Percentiles rank a stretch among this genome's conserved stretches.
Evolutionary conservation across 1,284 basidiomycete genomes (phyloP).

Genomic region (Ceratobasidium sp.): DNA sequence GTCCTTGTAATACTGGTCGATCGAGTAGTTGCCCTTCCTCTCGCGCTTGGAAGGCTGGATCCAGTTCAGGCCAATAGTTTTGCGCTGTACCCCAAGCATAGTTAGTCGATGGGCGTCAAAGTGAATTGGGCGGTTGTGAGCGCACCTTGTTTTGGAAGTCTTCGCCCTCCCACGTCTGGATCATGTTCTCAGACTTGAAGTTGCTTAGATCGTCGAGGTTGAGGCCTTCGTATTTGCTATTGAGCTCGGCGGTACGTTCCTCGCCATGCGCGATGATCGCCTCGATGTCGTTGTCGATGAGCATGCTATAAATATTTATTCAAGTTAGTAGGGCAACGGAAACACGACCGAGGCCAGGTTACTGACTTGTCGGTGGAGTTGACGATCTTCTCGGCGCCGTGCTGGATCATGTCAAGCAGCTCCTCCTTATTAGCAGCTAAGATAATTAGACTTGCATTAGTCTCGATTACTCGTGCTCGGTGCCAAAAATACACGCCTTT

Average conservation of each 20-base stretch:
- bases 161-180: slow-evolving; percentile 97
- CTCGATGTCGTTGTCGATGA: slow-evolving; percentile 95
- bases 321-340: background rate
- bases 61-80: slow-evolving; percentile 81
- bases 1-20: slow-evolving; percentile 95
- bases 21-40: slow-evolving; percentile 95
- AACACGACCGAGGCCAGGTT: background rate
- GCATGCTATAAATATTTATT: slow-evolving; percentile 64
- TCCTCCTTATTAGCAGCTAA: slow-evolving; percentile 94
- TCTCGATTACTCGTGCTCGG: background rate
- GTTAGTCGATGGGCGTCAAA: slow-evolving; percentile 43
- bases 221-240: slow-evolving; percentile 92
- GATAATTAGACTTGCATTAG: slow-evolving; percentile 4
- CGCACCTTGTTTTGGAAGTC: slow-evolving; percentile 85
- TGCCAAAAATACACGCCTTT: slow-evolving; percentile 66
- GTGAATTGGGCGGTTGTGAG: slow-evolving; percentile 23
- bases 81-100: slow-evolving; percentile 64
- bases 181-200: slow-evolving; percentile 91
- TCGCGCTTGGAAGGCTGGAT: slow-evolving; percentile 96
- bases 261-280: slow-evolving; percentile 93
- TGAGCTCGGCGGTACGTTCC: slow-evolving; percentile 89
- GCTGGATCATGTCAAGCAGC: slow-evolving; percentile 97
- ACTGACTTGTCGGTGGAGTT: slow-evolving; percentile 77
- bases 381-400: slow-evolving; percentile 98
- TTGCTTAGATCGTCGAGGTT: slow-evolving; percentile 96